Evolutionary conservation across 225 moss, liverwort and hornwort genomes (phyloP), one percentile per base, ranked within the genome.

Genomic region (Sphagnum tenellum): DNA sequence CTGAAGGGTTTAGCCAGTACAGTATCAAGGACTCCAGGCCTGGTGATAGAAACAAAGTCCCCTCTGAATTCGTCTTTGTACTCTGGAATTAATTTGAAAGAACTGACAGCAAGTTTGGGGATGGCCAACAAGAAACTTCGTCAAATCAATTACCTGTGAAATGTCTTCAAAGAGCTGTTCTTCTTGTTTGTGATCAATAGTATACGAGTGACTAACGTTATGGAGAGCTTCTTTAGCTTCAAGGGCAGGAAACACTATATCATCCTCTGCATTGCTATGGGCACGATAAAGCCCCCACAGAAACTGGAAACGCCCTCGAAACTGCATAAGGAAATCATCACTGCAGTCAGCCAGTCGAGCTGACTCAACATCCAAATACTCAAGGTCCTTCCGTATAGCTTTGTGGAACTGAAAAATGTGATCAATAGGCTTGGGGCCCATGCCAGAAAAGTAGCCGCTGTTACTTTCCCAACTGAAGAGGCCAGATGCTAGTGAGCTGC

Each of bases 371-470:
- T 96, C 95, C 57, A 96, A 66, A 63, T 96, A 96, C 75, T 96
- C 92, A 46, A 96, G 74, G 65, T 96, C 95, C 73, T 96, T 96
- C 66, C 92, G 82, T 60, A 96, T 96, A 59, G 95, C 95, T 76
- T 96, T 96, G 66, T 96, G 95, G 70, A 96, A 96, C 81, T 96
- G 95, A 71, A 96, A 96, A 61, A 96, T 96, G 69, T 96, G 95
- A 59, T 96, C 95, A 71, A 96, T 96, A 58, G 95, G 95, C 71
- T 96, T 96, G 44, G 92, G 92, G 45, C 84, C 84, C 68, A 82
- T 76, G 49, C 87, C 89, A 80, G 73, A 64, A n/a, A 69, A 90
- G 75, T 72, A 78, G 71, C 81, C 74, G 61, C 75, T 77, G 61
- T 73, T 81, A 69, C 71, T 92, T 71, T 89, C 95, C 92, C 89